Evolutionary conservation across 2,329 filamentous ascomycete genomes (phyloP).

Genomic region (Neonectria hederae): DNA sequence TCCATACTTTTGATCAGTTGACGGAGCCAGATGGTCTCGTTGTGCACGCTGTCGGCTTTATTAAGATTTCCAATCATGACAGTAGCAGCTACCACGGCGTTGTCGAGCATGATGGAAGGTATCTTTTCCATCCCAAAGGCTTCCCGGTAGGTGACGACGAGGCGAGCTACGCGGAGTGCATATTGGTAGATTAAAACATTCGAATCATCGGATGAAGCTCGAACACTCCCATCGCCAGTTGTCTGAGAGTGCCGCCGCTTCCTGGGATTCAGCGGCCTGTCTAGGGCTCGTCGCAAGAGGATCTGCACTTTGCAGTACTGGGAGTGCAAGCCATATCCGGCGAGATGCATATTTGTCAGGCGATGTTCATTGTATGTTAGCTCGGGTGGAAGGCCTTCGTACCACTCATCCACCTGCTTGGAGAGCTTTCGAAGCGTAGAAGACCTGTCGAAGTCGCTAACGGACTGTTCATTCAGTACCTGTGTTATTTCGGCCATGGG

Average conservation of each 20-base stretch:
- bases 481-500: conserved; percentile 22
- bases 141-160: conserved; percentile 25
- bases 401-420: conserved; percentile 20
- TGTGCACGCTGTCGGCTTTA: background rate
- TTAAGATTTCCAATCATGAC: conserved; percentile 15
- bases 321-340: conserved; percentile 23
- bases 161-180: conserved; percentile 18
- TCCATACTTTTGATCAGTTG: conserved; percentile 22
- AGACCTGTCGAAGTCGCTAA: background rate
- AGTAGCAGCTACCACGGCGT: conserved; percentile 21
- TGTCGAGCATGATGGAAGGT: conserved; percentile 28
- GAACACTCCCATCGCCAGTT: background rate
- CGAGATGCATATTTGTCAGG: conserved; percentile 14
- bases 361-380: conserved; percentile 13
- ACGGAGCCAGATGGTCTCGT: conserved; percentile 17
- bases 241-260: conserved; percentile 15
- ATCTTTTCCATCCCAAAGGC: conserved; percentile 26
- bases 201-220: background rate
- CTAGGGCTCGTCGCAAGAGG: conserved; percentile 13
- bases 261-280: background rate
- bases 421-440: conserved; percentile 5
- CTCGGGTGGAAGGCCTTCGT: conserved; percentile 20
- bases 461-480: conserved; percentile 15
- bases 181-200: conserved; percentile 11
- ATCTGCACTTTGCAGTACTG: conserved; percentile 27